Percentiles rank a stretch among this genome's conserved stretches.
Evolutionary conservation across 1,284 basidiomycete genomes (phyloP).

Genomic region (Malassezia yamatoensis): DNA sequence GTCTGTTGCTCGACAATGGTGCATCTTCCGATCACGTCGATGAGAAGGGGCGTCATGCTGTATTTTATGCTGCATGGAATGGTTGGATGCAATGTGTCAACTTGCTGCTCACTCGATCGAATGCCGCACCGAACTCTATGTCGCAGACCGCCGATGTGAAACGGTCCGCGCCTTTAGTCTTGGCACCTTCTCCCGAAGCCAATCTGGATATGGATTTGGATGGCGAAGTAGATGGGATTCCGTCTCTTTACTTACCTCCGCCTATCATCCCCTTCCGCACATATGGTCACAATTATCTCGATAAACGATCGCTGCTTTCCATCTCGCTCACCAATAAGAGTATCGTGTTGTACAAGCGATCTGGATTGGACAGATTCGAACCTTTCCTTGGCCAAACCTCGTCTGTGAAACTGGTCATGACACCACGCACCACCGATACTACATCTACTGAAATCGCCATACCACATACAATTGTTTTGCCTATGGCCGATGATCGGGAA

Average conservation of each 20-base stretch:
- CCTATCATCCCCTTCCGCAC: conserved; percentile 78
- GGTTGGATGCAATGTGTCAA: conserved; percentile 62
- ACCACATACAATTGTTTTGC: conserved; percentile 56
- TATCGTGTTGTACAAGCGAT: conserved; percentile 41
- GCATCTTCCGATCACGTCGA: conserved; percentile 66
- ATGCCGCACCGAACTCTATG: neutral
- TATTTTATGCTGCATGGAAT: conserved; percentile 96
- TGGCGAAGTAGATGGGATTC: conserved; percentile 67
- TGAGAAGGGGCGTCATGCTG: conserved; percentile 72
- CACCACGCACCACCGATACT: conserved; percentile 60
- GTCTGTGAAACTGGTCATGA: conserved; percentile 89
- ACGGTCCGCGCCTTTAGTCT: neutral
- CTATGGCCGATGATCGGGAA: conserved; percentile 68
- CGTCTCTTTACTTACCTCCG: conserved; percentile 82
- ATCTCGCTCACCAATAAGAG: conserved; percentile 54
- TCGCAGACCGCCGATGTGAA: neutral
- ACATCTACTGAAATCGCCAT: conserved; percentile 56
- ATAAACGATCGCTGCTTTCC: conserved; percentile 76
- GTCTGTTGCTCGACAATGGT: conserved; percentile 67
- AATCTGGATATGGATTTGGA: conserved; percentile 32
- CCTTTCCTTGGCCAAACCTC: conserved; percentile 51
- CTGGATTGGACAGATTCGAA: conserved; percentile 39
- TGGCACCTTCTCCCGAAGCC: conserved; percentile 4
- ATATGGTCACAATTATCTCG: conserved; percentile 54
- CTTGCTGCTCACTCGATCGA: conserved; percentile 48